Base-by-base conservation (phyloP, 2,329 filamentous ascomycete species). In the Exophiala spinifera region DNA sequence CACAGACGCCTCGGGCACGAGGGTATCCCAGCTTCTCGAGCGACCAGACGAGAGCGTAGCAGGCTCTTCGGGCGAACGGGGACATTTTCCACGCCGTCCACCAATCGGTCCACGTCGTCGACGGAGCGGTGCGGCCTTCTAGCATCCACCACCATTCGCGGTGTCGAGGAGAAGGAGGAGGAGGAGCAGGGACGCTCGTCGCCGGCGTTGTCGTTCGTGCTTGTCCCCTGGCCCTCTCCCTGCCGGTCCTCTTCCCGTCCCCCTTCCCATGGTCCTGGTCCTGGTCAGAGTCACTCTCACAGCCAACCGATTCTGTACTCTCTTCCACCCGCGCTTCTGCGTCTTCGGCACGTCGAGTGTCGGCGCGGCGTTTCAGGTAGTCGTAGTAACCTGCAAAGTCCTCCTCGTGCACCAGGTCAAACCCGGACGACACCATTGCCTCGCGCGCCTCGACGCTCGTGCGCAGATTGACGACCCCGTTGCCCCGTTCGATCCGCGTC, bases 401-500 rank as follows among this genome's bases (percentile, higher is more conserved):
- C 46, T 69, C 66, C 10, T 64, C 60, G 34, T 63, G 52, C 31
- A 62, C 51, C 3, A 68, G 46, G 2, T 56, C 55, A 33, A 69
- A 67, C 1, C 67, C 67, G 0, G 64, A 64, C 8, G 44, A 54
- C 17, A 51, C 31, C 44, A 69, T 59, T 1, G 64, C 61, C 4
- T 47, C 46, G 2, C 64, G 36, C 4, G 64, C 65, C 19, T 61
- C 52, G 8, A 49, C 45, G 11, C 53, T 51, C 2, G 60, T 61
- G n/a, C 51, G 56, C 61, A 69, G 57, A 40, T 64, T 65, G 7
- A 56, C 49, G 34, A 69, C 59, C 4, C 60, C 65, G 40, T 66
- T 64, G 19, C 67, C 67, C 4, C 62, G 53, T 45, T 69, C 67
- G 20, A 69, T 63, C 1, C 58, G 56, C 14, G 64, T 57, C 10